A percentile compares a stretch with the other conserved stretches of the same genome.
Evolutionary conservation across 768 basidiomycete genomes (phyloP).

Genomic region (Boletus subparvulus): DNA sequence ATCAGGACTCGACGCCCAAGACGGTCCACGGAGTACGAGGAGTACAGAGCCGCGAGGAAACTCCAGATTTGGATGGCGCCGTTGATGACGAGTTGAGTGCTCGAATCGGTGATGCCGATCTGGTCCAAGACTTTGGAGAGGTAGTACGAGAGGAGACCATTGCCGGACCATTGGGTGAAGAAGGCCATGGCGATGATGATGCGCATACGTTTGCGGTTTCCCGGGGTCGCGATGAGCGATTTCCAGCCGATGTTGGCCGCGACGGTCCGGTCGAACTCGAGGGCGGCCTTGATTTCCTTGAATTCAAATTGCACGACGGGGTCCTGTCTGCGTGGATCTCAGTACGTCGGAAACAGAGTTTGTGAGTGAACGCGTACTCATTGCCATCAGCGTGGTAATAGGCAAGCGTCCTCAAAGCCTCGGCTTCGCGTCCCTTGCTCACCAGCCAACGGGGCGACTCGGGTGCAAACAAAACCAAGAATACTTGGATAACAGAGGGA

Average conservation of each 20-base stretch:
- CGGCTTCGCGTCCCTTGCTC: conserved; percentile 65
- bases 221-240: conserved; percentile 61
- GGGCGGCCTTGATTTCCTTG: conserved; percentile 79
- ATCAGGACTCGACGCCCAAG: conserved; percentile 68
- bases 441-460: conserved; percentile 86
- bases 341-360: not conserved
- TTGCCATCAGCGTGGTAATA: conserved; percentile 84
- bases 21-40: conserved; percentile 46
- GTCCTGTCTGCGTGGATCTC: conserved; percentile 42
- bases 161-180: conserved; percentile 78
- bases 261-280: conserved; percentile 64
- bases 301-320: conserved; percentile 72
- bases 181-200: conserved; percentile 66
- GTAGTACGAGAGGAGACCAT: conserved; percentile 72
- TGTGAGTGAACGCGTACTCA: conserved; percentile 35
- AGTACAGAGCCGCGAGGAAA: conserved; percentile 14
- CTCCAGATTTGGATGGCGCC: conserved; percentile 54
- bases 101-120: conserved; percentile 55
- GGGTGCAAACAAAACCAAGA: conserved; percentile 65
- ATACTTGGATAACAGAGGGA: conserved; percentile 66
- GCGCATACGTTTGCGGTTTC: conserved; percentile 67
- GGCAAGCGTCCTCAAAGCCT: conserved; percentile 68
- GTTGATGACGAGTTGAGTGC: conserved; percentile 61
- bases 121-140: conserved; percentile 66
- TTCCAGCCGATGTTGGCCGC: conserved; percentile 65